Base-by-base conservation (phyloP, 2,329 filamentous ascomycete genomes). In the Colletotrichum musicola region DNA sequence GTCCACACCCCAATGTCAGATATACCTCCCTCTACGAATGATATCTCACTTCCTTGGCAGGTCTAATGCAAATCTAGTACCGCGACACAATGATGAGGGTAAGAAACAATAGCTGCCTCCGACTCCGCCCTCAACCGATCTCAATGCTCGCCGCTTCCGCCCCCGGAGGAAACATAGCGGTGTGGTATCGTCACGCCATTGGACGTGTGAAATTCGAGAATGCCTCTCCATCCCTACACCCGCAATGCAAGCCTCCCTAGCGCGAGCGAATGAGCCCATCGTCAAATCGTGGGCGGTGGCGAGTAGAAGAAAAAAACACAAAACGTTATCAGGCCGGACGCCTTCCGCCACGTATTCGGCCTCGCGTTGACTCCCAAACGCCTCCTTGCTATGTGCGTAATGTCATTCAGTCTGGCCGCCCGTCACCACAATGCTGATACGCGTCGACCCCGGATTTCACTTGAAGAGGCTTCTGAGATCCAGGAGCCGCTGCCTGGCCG, bases 401-500 rank as follows among this genome's bases (percentile, higher is more conserved):
- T 47, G 46, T 58, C 20, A n/a, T 35, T 20, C n/a, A 27, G 38
- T 35, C 13, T 12, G n/a, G 20, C 38, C 40, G 7, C 35, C 35
- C 16, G 20, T 46, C 20, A 14, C 44, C 38, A 30, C 18, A 10
- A 12, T 49, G 44, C n/a, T n/a, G n/a, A 13, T 51, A 25, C 25
- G 16, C 18, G 16, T 53, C 58, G 6, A 9, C 47, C 35, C 22
- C 12, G 49, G 14, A 20, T 10, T 51, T 77, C 75, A 87, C 76
- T 84, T 86, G 78, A 90, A 90, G 40, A 90, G 83, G 72, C 85
- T 88, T 57, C 86, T 84, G 66, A 90, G 75, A 71, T 89, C 88
- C 82, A 85, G 82, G 64, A 88, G 81, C 72, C 86, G 88, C 81
- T 91, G 86, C 81, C 89, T 89, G 6, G 90, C 89, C 51, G 82